A percentile compares a stretch with the other conserved stretches of the same genome.
These are phyloP conservation scores for Huntiella moniliformis DNA, from an alignment of 2,329 filamentous ascomycete genomes.

Conservation along the genomic window DNA sequence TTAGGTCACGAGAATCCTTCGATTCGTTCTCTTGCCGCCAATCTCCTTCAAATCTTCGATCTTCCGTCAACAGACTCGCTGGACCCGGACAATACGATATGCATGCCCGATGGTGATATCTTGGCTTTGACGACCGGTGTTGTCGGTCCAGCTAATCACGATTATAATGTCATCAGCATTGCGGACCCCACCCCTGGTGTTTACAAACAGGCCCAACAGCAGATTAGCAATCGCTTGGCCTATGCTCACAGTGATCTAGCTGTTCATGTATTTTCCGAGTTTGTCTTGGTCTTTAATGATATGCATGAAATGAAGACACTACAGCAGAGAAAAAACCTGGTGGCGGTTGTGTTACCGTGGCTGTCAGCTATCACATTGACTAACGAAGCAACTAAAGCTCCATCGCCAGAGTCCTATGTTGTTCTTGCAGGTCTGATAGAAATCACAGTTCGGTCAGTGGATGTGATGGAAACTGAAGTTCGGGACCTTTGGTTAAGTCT, in stretches of 20 bases:
- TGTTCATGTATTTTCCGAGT: slow-evolving; percentile 90
- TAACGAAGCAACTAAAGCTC: slow-evolving; percentile 76
- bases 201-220: slow-evolving; percentile 93
- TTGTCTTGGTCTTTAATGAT: slow-evolving; percentile 81
- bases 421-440: slow-evolving; percentile 87
- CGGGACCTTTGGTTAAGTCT: slow-evolving; percentile 95
- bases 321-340: slow-evolving; percentile 76
- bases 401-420: slow-evolving; percentile 84
- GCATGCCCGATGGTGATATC: neutral
- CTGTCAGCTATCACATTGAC: slow-evolving; percentile 87
- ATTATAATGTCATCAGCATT: slow-evolving; percentile 51
- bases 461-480: slow-evolving; percentile 70
- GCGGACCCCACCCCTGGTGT: slow-evolving; percentile 97
- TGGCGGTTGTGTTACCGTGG: slow-evolving; percentile 89
- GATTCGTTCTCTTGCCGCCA: slow-evolving; percentile 72
- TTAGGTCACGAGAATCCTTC: slow-evolving; percentile 81
- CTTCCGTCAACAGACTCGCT: slow-evolving; percentile 57
- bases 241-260: slow-evolving; percentile 77
- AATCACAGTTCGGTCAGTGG: slow-evolving; percentile 64
- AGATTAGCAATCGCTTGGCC: slow-evolving; percentile 78
- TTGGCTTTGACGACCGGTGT: neutral
- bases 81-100: neutral
- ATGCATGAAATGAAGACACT: slow-evolving; percentile 58
- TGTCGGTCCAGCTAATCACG: neutral
- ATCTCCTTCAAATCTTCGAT: slow-evolving; percentile 40